Evolutionary conservation across 306 rosid species (phyloP), one percentile per base, ranked within the genome.

Genomic region (Castanea mollissima): DNA sequence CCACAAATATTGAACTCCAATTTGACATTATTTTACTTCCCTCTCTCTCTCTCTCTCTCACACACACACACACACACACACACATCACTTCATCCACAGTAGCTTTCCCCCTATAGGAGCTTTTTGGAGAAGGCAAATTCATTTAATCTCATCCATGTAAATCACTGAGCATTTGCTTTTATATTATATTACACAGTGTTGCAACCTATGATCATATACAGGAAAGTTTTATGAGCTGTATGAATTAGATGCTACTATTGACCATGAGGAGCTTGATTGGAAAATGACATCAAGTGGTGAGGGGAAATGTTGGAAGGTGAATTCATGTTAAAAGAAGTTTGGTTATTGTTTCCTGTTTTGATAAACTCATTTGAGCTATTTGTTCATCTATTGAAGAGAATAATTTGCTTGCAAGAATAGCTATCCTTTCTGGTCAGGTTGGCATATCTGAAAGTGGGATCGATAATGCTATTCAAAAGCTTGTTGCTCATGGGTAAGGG

Each of bases 221-320:
- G 99, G 97, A 51, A 92, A 95, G 64, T 95, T 95, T 84, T 95
- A 92, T 69, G 98, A 95, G 91, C 98, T 95, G 18, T 95, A 95
- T 82, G 99, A 95, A 88, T 64, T 89, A 76, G 98, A 95, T 87
- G 98, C 98, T 84, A 97, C 92, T 80, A 91, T 90, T 80, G 99
- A 97, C 65, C 98, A 92, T 79, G 90, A 92, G 86, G 99, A 95
- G 89, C 99, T 91, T 85, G 94, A 92, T 85, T 95, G 99, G 99
- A 95, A 92, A 90, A 90, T 95, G 72, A 95, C 97, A 73, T 77
- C 93, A 12, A 91, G 98, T 69, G 99, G 97, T 14, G 97, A 92
- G 63, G 99, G 99, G 79, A 95, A 92, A 87, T 95, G 98, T 69
- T 92, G 97, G 74, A 97, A 95, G 99, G 99, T 92, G 76, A 78